A percentile compares a stretch with the other conserved stretches of the same genome.
These are phyloP conservation scores for Prunus fruticosa DNA, from an alignment of 306 rosid species.

Conservation along the genomic window DNA sequence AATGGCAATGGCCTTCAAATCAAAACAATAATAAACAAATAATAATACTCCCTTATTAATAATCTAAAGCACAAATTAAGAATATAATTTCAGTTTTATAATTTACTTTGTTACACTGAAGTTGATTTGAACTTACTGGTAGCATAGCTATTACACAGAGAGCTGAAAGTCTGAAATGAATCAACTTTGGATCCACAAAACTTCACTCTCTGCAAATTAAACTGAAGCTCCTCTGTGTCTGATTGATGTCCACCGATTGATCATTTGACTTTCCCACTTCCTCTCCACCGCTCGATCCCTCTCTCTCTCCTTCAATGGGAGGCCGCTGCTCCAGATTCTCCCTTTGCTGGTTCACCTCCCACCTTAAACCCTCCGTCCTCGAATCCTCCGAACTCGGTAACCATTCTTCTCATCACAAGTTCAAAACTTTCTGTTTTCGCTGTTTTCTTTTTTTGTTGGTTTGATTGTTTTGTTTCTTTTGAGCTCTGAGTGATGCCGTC, in stretches of 20 bases:
- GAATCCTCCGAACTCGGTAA: slow-evolving; percentile 82
- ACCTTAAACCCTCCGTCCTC: slow-evolving; percentile 74
- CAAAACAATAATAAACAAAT: background rate
- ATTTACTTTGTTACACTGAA: background rate
- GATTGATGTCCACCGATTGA: slow-evolving; percentile 15
- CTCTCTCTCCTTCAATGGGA: slow-evolving; percentile 52
- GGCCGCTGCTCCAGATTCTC: slow-evolving; percentile 93
- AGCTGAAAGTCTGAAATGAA: background rate
- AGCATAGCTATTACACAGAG: background rate
- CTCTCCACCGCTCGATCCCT: slow-evolving; percentile 13
- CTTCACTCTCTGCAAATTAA: background rate
- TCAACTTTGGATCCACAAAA: slow-evolving; percentile 20
- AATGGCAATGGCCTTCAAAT: slow-evolving; percentile 1
- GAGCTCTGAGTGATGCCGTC: background rate
- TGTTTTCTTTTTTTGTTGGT: background rate
- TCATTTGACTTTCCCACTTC: slow-evolving; percentile 1
- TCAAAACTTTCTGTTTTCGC: background rate
- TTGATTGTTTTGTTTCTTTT: background rate
- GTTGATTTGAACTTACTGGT: background rate
- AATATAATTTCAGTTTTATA: background rate
- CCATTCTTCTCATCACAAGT: background rate
- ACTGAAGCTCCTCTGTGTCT: background rate
- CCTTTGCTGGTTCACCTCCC: slow-evolving; percentile 76
- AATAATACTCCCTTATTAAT: background rate
- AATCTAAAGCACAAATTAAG: background rate